Evolutionary conservation across 169 alveolate species (phyloP), one percentile per base, ranked within the genome.

Genomic region (Blepharisma undulans): DNA sequence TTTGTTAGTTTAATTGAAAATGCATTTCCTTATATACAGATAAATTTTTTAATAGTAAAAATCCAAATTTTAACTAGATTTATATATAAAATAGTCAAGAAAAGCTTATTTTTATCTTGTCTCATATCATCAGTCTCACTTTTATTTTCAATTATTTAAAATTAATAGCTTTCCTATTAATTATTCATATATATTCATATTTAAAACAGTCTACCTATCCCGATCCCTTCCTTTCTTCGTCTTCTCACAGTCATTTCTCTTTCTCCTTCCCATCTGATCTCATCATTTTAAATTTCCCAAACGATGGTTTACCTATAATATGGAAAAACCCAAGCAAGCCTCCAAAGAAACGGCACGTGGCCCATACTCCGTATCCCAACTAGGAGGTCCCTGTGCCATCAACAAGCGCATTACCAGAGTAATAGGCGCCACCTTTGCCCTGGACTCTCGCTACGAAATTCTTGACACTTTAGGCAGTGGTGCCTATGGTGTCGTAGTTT

Each of bases 401-500:
- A 66, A 86, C 84, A 72, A 22, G 29, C 29, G 36, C 29, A 59
- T 29, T 12, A 86, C 91, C 22, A 22, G 36, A 71, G 84, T 86
- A 19, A 66, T 86, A 33, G 84, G 84, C 14, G 61, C 91, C 25
- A 86, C 91, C 2, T 86, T 86, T 10, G 2, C n/a, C 27, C 59
- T 86, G 1, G 91, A 86, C 84, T 25, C 61, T 0, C 32, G 91
- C 66, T 90, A 90, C 36, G 71, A 79, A 76, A 29, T 90, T 34
- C 33, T 80, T 10, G 93, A 90, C 36, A 30, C 91, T 59, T 19
- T 79, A 19, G 93, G 93, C 30, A 72, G 36, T 19, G 98, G 98
- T 60, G 97, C 97, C 78, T 97, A 97, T 89, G 98, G 98, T 12
- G 95, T 89, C 22, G 98, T 97, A n/a, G 96, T 85, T 90, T 93